Evolutionary conservation across 768 basidiomycete genomes (phyloP), one percentile per base, ranked within the genome.

Genomic region (Piloderma croceum): DNA sequence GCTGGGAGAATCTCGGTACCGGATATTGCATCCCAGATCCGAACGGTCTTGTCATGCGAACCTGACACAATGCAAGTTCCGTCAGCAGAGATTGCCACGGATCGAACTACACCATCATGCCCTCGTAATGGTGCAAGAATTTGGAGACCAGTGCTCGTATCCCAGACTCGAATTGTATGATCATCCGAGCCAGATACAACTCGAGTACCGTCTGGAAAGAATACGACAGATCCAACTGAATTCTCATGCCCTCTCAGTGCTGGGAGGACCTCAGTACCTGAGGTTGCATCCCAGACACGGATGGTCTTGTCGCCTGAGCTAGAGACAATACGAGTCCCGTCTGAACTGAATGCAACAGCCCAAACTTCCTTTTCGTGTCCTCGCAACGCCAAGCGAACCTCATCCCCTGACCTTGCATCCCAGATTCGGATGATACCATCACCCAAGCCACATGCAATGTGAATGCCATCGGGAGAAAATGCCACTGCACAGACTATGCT

Each of bases 291-390:
- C n/a, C n/a, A n/a, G n/a, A n/a, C n/a, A n/a, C n/a, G n/a, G n/a
- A n/a, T n/a, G n/a, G n/a, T n/a, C n/a, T n/a, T n/a, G n/a, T 62
- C 57, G 44, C 58, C 39, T 21, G 68, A 70, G 13, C 62, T 59
- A 18, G 69, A 69, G 4, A 56, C 65, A 23, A 67, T 43, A 17
- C 52, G 55, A 18, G 25, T 27, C 5, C 49, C 53, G 27, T 56
- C 49, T 3, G 48, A 45, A 3, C 52, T 56, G 40, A 54, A 60
- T 13, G 49, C 46, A 23, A 57, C 50, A 13, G 48, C 46, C 4
- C 10, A 45, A 12, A 58, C 52, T 11, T 25, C 19, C 25, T 42
- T 39, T 6, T n/a, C 38, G 34, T 58, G 56, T 12, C 44, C 50
- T 35, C 39, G 19, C 4, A 48, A 34, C n/a, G 20, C 31, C 2